Base-by-base conservation (phyloP, 371 early-diverging fungal species). In the Actinomucor elegans region DNA sequence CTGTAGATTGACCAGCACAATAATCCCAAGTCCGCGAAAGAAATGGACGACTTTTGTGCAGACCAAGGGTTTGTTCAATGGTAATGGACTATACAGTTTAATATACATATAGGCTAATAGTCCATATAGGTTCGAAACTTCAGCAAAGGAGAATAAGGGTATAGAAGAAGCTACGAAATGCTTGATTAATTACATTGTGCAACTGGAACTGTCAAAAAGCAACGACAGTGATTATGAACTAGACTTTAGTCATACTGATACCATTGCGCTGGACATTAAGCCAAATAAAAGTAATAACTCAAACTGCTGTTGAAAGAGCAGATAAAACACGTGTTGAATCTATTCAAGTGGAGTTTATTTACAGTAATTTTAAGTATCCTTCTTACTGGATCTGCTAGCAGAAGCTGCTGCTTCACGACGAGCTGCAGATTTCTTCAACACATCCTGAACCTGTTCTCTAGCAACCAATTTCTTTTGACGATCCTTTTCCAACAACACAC, bases 111-210 rank as follows among this genome's bases (percentile, higher is more conserved):
- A 17, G 6, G 15, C 3, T 21, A 15, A 7, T 21, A 48, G 15
- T 11, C 26, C 34, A 14, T 17, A 18, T 38, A 77, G 80, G 80
- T 80, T 73, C 37, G 71, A 71, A 10, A 77, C 78, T 9, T 77
- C 78, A 8, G 80, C 80, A 27, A 80, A 80, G 44, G 75, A 75
- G 12, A 75, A 77, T 57, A 66, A 46, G 21, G 73, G 76, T 36
- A 68, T 80, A 40, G 73, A 77, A 14, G 71, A 75, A 37, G 76
- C 78, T n/a, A 50, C 65, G 0, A 63, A 68, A 11, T 65, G 55
- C 36, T 40, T 80, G 33, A 52, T 77, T n/a, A 27, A 44, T 24
- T 20, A 35, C 1, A 52, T 56, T 24, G 12, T 61, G n/a, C 26
- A 44, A 26, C 31, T 52, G 5, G 61, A 61, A 14, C 15, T 23